A percentile compares a stretch with the other conserved stretches of the same genome.
These are phyloP conservation scores for Monosporascus sp. DNA, from an alignment of 2,329 filamentous ascomycete genomes.

Conservation along the genomic window DNA sequence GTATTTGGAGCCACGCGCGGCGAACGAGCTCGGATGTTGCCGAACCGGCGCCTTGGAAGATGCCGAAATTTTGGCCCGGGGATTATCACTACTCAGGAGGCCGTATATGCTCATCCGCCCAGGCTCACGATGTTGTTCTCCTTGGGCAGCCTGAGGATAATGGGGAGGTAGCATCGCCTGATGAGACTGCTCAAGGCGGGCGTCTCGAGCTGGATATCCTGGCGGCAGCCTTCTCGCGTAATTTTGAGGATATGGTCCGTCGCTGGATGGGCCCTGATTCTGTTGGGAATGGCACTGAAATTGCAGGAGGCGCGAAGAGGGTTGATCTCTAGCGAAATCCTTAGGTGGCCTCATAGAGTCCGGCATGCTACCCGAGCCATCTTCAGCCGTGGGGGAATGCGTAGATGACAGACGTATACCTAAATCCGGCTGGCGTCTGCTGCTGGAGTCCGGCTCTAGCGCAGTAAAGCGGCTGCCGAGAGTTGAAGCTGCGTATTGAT, in stretches of 20 bases:
- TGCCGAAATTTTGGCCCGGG: constrained; percentile 7
- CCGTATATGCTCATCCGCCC: constrained; percentile 27
- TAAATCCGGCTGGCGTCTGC: constrained; percentile 12
- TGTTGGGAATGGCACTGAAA: constrained; percentile 10
- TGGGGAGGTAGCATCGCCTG: constrained; percentile 12
- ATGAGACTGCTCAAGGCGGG: constrained; percentile 11
- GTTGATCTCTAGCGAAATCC: constrained; percentile 12
- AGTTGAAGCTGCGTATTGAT: constrained; percentile 15
- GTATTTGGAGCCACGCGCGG: constrained; percentile 28
- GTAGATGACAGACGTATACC: constrained; percentile 13
- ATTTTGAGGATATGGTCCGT: constrained; percentile 10
- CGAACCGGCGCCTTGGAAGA: constrained; percentile 16
- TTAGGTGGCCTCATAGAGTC: constrained; percentile 12
- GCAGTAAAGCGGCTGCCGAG: constrained; percentile 5
- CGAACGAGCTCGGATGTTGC: constrained; percentile 6
- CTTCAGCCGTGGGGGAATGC: constrained; percentile 14
- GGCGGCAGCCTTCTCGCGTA: constrained; percentile 12
- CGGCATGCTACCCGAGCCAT: constrained; percentile 14
- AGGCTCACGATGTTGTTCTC: constrained; percentile 16
- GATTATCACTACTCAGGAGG: constrained; percentile 21
- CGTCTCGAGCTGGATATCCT: constrained; percentile 12
- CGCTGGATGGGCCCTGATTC: constrained; percentile 9
- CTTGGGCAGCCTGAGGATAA: constrained; percentile 16
- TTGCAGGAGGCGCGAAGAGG: constrained; percentile 11
- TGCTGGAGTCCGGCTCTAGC: background rate